Evolutionary conservation across 1,139 yeast genomes (phyloP).

Genomic region (Debaryomyces sp.): DNA sequence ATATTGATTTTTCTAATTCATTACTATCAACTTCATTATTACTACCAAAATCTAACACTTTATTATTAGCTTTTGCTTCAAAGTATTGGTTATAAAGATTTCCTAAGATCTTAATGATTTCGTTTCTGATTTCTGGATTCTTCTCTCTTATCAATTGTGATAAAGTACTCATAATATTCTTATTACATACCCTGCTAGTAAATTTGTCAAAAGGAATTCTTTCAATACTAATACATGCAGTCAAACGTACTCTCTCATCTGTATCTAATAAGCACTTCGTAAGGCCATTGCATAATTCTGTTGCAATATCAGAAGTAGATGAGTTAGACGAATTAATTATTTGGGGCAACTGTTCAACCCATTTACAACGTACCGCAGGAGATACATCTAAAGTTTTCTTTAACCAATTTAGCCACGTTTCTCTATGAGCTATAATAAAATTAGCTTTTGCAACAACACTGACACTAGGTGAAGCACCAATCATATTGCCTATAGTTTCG

Average conservation of each 20-base stretch:
- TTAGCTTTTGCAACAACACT: constrained; percentile 44
- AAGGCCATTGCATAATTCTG: constrained; percentile 60
- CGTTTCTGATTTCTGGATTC: constrained; percentile 63
- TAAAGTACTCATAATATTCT: constrained; percentile 54
- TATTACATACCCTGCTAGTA: constrained; percentile 47
- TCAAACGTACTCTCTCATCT: constrained; percentile 71
- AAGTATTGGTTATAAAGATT: constrained; percentile 49
- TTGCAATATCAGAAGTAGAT: constrained; percentile 49
- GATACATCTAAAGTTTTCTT: constrained; percentile 74
- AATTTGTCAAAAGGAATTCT: constrained; percentile 42
- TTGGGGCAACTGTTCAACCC: constrained; percentile 61
- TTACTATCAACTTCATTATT: constrained; percentile 32
- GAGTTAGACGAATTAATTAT: constrained; percentile 38
- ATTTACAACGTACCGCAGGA: constrained; percentile 62
- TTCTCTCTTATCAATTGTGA: constrained; percentile 72
- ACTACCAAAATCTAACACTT: constrained; percentile 33
- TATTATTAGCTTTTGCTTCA: constrained; percentile 16
- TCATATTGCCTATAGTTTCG: constrained; percentile 68
- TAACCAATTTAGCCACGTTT: constrained; percentile 70
- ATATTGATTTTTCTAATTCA: constrained; percentile 38
- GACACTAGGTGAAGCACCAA: constrained; percentile 39
- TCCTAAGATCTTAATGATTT: constrained; percentile 59
- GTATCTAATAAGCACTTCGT: constrained; percentile 73
- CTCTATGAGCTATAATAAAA: constrained; percentile 60
- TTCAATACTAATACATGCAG: constrained; percentile 55